Conservation (phyloP, 2,329 filamentous ascomycete genomes). For the Sarocladium strictum region DNA sequence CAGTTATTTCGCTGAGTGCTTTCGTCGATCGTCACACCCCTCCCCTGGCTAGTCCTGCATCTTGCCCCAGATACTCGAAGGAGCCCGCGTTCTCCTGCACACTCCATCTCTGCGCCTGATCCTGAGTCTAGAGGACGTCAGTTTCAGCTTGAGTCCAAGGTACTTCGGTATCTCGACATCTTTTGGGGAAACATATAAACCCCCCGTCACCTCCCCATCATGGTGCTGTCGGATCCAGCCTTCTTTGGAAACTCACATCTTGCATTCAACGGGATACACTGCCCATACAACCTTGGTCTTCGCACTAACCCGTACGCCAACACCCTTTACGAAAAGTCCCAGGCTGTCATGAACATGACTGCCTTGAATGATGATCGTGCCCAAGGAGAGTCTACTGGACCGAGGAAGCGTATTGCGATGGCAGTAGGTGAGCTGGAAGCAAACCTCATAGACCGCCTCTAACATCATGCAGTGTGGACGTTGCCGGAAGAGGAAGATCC, state of each 20-base stretch:
- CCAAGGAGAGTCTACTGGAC: conserved; percentile 24
- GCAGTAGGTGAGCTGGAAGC: conserved; percentile 37
- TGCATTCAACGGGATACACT: neutral
- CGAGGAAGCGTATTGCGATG: conserved; percentile 53
- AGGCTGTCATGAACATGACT: conserved; percentile 23
- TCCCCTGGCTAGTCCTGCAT: neutral
- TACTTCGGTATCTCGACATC: neutral
- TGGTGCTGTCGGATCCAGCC: neutral
- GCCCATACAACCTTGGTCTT: neutral
- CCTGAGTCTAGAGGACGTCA: neutral
- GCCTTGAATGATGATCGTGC: conserved; percentile 26
- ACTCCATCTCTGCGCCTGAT: neutral
- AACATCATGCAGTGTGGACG: conserved; percentile 64
- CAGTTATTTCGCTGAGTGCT: neutral
- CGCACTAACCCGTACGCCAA: neutral
- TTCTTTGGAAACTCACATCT: neutral
- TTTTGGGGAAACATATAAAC: neutral
- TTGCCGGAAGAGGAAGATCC: conserved; percentile 90
- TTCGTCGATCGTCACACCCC: neutral
- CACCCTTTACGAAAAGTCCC: conserved; percentile 10
- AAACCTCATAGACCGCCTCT: neutral
- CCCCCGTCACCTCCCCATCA: neutral
- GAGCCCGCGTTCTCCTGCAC: neutral
- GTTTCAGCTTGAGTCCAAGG: neutral
- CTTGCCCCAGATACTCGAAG: neutral